Base-by-base conservation (phyloP, 2,329 filamentous ascomycete genomes). In the Dothideomycetes sp. region DNA sequence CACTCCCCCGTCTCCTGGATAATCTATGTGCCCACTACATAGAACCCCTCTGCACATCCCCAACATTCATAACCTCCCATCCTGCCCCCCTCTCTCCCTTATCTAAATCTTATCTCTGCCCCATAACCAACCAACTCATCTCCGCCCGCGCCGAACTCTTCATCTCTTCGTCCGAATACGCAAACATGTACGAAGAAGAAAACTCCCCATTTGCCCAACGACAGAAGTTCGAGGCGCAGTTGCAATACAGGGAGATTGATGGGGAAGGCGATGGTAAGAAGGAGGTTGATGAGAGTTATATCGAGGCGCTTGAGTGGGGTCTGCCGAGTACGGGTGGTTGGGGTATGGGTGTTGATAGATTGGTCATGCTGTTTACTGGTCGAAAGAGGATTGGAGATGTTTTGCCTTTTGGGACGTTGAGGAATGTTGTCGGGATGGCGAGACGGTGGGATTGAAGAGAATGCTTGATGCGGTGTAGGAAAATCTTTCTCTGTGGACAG, bases 151-250 rank as follows among this genome's bases (percentile, higher is more conserved):
- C 56, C 9, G 59, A 62, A 32, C 56, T 62, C 31, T 61, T 60
- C 50, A 57, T 60, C 37, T 62, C 76, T 35, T 78, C 82, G 28
- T 76, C 78, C 41, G 91, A 98, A 58, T 72, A 94, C 22, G 85
- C 89, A 46, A 98, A 98, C 62, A 93, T 89, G 68, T 98, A 98
- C 61, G 91, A 98, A 60, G 91, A 98, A 63, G 91, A 98, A 60
- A 98, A 98, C 61, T 84, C 85, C 37, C 91, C 91, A 0, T 79
- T 82, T 40, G 83, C 82, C 53, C 91, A 98, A 64, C 73, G 84
- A 32, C 70, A 74, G 41, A 98, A 98, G 62, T 87, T 98, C 49
- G 62, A 78, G 33, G 71, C 73, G 47, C 77, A 80, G 53, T 45
- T 62, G 5, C 52, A 56, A 13, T 57, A 55, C 10, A 51, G 58